A percentile compares a stretch with the other conserved stretches of the same genome.
phyloP scores from a whole-genome alignment of 2,329 filamentous ascomycete genomes.

The Dactylonectria macrodidyma region DNA sequence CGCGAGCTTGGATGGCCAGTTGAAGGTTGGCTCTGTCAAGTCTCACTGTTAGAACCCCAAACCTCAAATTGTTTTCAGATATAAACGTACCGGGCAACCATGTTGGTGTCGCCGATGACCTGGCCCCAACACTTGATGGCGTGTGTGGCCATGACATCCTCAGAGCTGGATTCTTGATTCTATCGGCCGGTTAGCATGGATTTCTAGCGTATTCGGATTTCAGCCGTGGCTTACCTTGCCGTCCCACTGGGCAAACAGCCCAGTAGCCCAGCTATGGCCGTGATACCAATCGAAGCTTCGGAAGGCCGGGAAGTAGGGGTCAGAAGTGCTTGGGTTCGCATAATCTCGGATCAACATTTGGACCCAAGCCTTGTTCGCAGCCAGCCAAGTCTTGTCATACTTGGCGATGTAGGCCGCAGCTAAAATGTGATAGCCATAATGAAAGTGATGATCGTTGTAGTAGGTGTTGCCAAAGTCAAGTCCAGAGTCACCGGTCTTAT shows the following conservation, averaged over 20 bases:
- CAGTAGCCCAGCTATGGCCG: slow-evolving; percentile 94
- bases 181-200: slow-evolving; percentile 35
- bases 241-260: slow-evolving; percentile 78
- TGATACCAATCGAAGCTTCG: slow-evolving; percentile 94
- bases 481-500: slow-evolving; percentile 76
- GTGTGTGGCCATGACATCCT: slow-evolving; percentile 90
- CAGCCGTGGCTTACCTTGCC: slow-evolving; percentile 71
- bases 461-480: slow-evolving; percentile 92
- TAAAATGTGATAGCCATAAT: slow-evolving; percentile 92
- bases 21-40: slow-evolving; percentile 79
- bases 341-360: slow-evolving; percentile 87
- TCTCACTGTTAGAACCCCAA: slow-evolving; percentile 15
- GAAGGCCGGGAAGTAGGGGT: slow-evolving; percentile 85
- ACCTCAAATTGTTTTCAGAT: too few relatives aligned
- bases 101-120: slow-evolving; percentile 79
- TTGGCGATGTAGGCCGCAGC: slow-evolving; percentile 86
- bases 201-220: background rate
- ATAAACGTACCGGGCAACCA: slow-evolving; percentile 78
- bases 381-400: slow-evolving; percentile 82
- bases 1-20: slow-evolving; percentile 82
- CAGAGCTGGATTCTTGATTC: slow-evolving; percentile 88
- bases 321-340: slow-evolving; percentile 80
- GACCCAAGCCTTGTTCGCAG: slow-evolving; percentile 82
- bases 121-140: slow-evolving; percentile 95
- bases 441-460: slow-evolving; percentile 84